Percentiles rank a stretch among this genome's conserved stretches.
Evolutionary conservation across 2,329 filamentous ascomycete genomes (phyloP).

Genomic region (Chaetomium strumarium): DNA sequence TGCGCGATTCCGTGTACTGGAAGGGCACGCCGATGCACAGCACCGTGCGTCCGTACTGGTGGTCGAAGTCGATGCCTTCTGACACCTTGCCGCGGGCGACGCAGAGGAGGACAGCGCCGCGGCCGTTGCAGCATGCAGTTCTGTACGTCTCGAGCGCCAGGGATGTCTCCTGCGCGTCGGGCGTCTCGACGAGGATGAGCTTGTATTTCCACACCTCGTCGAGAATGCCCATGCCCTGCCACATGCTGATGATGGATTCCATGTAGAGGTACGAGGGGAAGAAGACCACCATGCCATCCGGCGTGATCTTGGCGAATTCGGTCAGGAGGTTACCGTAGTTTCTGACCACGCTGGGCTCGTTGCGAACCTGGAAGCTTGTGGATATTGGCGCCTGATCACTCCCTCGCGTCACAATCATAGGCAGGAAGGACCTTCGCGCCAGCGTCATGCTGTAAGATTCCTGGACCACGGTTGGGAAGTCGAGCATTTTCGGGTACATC

Average conservation of each 20-base stretch:
- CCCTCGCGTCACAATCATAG: constrained; percentile 94
- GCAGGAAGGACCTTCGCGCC: constrained; percentile 87
- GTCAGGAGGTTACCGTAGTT: constrained; percentile 93
- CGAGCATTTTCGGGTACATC: constrained; percentile 99
- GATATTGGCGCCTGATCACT: constrained; percentile 91
- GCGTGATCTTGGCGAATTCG: constrained; percentile 93
- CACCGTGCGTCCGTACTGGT: constrained; percentile 94
- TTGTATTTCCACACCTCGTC: constrained; percentile 99
- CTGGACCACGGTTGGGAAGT: constrained; percentile 86
- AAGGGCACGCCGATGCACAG: constrained; percentile 96
- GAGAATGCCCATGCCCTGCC: constrained; percentile 97
- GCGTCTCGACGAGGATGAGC: constrained; percentile 93
- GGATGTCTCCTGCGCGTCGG: constrained; percentile 94
- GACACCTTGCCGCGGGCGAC: constrained; percentile 96
- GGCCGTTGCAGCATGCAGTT: constrained; percentile 94
- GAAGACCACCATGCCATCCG: constrained; percentile 97
- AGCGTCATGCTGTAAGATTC: constrained; percentile 98
- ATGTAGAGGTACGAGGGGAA: constrained; percentile 98
- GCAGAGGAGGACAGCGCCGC: constrained; percentile 86
- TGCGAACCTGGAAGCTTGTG: constrained; percentile 89
- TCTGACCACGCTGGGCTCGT: constrained; percentile 91
- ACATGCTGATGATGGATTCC: constrained; percentile 98
- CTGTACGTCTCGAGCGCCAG: constrained; percentile 93
- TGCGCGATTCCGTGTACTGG: constrained; percentile 96
- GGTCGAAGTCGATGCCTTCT: constrained; percentile 98